A percentile compares a stretch with the other conserved stretches of the same genome.
Evolutionary conservation across 2,329 filamentous ascomycete genomes (phyloP).

Genomic region (Calonectria pseudoreteaudii): DNA sequence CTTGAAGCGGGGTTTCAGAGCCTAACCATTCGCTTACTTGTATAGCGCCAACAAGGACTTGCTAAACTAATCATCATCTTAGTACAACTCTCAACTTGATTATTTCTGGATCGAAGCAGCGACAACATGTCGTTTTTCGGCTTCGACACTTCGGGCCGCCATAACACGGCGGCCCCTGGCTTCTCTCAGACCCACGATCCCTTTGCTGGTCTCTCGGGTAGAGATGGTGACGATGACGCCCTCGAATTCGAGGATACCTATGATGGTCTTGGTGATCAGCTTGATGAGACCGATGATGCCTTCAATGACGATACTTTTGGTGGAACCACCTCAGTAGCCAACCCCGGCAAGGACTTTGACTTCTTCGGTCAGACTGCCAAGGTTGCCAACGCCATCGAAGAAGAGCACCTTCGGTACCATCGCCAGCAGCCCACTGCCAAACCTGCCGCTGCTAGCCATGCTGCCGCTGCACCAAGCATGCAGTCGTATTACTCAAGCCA

Average conservation of each 20-base stretch:
- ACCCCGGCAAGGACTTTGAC: conserved; percentile 93
- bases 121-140: conserved; percentile 89
- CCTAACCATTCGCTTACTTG: conserved; percentile 14
- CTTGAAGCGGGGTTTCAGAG: conserved; percentile 16
- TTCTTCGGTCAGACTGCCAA: conserved; percentile 95
- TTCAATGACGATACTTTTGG: conserved; percentile 98
- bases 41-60: conserved; percentile 7
- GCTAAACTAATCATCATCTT: conserved; percentile 34
- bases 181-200: conserved; percentile 89
- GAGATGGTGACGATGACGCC: conserved; percentile 66
- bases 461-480: conserved; percentile 52
- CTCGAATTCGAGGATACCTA: conserved; percentile 96
- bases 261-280: conserved; percentile 89
- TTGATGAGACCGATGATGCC: conserved; percentile 91
- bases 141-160: conserved; percentile 76
- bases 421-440: conserved; percentile 74
- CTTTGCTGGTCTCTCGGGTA: conserved; percentile 83
- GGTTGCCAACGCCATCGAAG: conserved; percentile 85
- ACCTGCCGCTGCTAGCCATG: conserved; percentile 46
- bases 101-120: conserved; percentile 33
- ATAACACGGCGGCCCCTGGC: conserved; percentile 77
- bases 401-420: conserved; percentile 88
- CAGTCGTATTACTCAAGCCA: conserved; percentile 40
- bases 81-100: conserved; percentile 39
- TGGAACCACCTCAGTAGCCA: conserved; percentile 52